Evolutionary conservation across 345 rosid species (phyloP).

Genomic region (Linum tenue): DNA sequence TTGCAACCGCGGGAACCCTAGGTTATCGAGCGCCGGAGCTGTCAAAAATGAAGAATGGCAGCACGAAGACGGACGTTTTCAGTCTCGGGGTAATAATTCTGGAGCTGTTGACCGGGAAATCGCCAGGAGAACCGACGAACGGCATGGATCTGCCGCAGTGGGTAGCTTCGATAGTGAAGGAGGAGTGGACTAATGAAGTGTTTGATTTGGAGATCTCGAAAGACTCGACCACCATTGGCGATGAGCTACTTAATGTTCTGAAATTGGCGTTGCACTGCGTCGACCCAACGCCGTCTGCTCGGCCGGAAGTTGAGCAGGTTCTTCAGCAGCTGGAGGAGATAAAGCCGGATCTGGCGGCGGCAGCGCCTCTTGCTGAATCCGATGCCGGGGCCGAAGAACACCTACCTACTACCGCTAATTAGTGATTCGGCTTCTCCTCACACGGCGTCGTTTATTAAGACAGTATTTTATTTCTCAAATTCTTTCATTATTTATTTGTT

Average conservation of each 20-base stretch:
- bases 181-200: conserved; percentile 93
- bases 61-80: conserved; percentile 77
- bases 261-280: conserved; percentile 86
- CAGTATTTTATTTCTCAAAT: not conserved
- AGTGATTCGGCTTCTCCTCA: too few species aligned
- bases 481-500: too few species aligned
- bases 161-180: conserved; percentile 92
- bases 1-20: conserved; percentile 70
- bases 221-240: conserved; percentile 50
- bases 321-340: conserved; percentile 68
- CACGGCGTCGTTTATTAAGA: not conserved
- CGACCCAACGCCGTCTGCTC: conserved; percentile 65
- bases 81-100: conserved; percentile 74
- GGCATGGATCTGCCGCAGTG: conserved; percentile 92
- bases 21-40: conserved; percentile 94
- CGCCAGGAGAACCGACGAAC: conserved; percentile 67
- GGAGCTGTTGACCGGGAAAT: conserved; percentile 84
- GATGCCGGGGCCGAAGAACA: conserved; percentile 5
- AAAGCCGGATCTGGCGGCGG: conserved; percentile 16
- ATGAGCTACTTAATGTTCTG: conserved; percentile 69
- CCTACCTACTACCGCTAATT: too few species aligned
- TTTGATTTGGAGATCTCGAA: conserved; percentile 78
- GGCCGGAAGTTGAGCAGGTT: conserved; percentile 67
- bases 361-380: conserved; percentile 1
- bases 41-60: conserved; percentile 69